phyloP scores from a whole-genome alignment of 2,329 filamentous ascomycete species.

The Fusarium gaditjirri region DNA sequence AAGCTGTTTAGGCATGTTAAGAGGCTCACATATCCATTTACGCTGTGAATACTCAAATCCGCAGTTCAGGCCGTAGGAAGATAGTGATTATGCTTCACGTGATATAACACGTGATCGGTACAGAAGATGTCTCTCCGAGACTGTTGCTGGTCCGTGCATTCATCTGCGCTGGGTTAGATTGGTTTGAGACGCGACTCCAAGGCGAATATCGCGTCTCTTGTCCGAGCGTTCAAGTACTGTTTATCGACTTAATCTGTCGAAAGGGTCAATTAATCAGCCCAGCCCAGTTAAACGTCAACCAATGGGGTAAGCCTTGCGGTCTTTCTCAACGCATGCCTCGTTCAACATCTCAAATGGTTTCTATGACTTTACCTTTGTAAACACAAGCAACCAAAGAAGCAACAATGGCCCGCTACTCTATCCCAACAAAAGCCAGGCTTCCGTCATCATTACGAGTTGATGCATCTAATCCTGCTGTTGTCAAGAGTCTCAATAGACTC shows the following conservation, averaged over 20 bases:
- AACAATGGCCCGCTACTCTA: constrained; percentile 66
- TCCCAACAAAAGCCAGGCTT: constrained; percentile 77
- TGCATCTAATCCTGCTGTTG: constrained; percentile 70
- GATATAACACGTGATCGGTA: neutral
- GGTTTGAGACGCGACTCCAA: constrained; percentile 19
- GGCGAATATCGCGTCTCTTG: constrained; percentile 28
- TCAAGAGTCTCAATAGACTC: constrained; percentile 75
- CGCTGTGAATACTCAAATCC: neutral
- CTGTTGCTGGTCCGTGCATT: constrained; percentile 9
- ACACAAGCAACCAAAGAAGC: constrained; percentile 23
- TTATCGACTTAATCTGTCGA: constrained; percentile 3
- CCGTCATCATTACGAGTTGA: constrained; percentile 77
- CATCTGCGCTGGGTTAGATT: neutral
- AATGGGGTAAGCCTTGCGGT: constrained; percentile 5
- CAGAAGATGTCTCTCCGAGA: rapidly evolving
- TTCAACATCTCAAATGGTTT: neutral
- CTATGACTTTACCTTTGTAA: constrained; percentile 8
- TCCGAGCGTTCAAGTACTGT: constrained; percentile 13
- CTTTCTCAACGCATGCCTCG: constrained; percentile 5
- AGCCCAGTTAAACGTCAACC: neutral
- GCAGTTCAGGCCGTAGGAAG: neutral
- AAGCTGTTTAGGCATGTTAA: neutral
- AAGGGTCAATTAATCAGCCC: constrained; percentile 4
- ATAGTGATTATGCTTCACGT: neutral
- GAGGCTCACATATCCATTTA: no score